A percentile compares a stretch with the other conserved stretches of the same genome.
These are phyloP conservation scores for Scytalidium lignicola DNA, from an alignment of 2,329 filamentous ascomycete genomes.

Conservation along the genomic window DNA sequence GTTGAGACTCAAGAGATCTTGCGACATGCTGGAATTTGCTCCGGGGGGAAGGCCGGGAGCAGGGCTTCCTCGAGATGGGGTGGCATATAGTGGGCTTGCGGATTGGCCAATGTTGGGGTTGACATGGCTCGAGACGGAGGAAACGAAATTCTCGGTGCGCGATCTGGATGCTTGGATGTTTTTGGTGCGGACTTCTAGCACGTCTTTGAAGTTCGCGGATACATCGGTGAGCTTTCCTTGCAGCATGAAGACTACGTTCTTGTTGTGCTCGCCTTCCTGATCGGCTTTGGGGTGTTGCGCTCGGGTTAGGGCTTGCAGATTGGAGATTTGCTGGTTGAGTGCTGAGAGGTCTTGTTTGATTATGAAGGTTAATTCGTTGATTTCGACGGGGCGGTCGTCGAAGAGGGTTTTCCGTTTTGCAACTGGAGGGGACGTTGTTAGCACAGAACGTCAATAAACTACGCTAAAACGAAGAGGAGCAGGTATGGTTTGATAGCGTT, in stretches of 20 bases:
- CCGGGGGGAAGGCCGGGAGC: constrained; percentile 42
- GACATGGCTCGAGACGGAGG: constrained; percentile 74
- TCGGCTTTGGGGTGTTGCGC: constrained; percentile 67
- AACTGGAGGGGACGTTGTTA: constrained; percentile 45
- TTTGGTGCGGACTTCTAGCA: constrained; percentile 91
- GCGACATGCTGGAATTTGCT: constrained; percentile 26
- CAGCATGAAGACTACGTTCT: constrained; percentile 88
- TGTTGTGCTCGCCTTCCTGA: constrained; percentile 95
- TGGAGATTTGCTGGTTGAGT: constrained; percentile 80
- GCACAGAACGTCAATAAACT: not conserved
- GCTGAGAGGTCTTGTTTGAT: constrained; percentile 94
- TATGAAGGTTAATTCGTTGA: constrained; percentile 93
- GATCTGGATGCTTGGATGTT: constrained; percentile 94
- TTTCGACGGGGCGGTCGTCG: constrained; percentile 93
- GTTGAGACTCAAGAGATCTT: constrained; percentile 78
- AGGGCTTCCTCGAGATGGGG: constrained; percentile 62
- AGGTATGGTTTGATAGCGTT: too few species aligned
- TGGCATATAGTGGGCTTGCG: constrained; percentile 81
- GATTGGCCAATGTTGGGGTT: constrained; percentile 65
- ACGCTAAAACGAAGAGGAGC: not conserved
- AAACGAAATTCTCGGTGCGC: constrained; percentile 94
- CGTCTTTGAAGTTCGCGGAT: constrained; percentile 93
- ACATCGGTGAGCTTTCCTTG: constrained; percentile 92
- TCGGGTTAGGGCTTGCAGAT: constrained; percentile 71
- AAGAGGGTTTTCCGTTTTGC: constrained; percentile 97